Evolutionary conservation across 306 rosid species (phyloP).

Genomic region (Leucaena leucocephala): DNA sequence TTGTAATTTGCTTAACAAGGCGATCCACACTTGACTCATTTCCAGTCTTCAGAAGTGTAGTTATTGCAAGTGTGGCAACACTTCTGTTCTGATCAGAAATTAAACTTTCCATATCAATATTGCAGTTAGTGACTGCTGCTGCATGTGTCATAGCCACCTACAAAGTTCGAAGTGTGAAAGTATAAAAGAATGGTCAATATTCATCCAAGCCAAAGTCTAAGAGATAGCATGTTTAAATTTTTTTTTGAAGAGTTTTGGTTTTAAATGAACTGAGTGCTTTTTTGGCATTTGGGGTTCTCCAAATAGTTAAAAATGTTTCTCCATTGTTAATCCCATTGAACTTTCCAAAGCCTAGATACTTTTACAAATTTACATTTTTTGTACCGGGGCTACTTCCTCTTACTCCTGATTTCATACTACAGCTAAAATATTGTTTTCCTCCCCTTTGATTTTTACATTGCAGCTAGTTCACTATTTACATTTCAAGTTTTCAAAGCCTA

Average conservation of each 20-base stretch:
- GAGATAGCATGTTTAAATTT: background rate
- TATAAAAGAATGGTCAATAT: slow-evolving; percentile 12
- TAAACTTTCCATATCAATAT: slow-evolving; percentile 98
- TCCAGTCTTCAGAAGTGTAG: slow-evolving; percentile 98
- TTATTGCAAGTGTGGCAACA: slow-evolving; percentile 97
- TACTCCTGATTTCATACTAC: background rate
- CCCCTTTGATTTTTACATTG: background rate
- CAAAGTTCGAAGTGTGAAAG: slow-evolving; percentile 35
- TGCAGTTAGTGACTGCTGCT: slow-evolving; percentile 97
- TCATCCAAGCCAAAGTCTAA: slow-evolving; percentile 22
- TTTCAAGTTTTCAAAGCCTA: background rate
- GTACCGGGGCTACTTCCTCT: background rate
- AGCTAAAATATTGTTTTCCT: background rate
- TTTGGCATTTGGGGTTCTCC: background rate
- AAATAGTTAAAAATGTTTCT: slow-evolving; percentile 12
- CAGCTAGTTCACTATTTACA: background rate
- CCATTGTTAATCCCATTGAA: background rate
- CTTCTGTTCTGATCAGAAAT: slow-evolving; percentile 96
- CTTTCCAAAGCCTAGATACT: background rate
- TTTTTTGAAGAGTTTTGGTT: slow-evolving; percentile 5
- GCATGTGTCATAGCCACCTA: slow-evolving; percentile 99
- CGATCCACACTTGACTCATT: slow-evolving; percentile 98
- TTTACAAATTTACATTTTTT: background rate
- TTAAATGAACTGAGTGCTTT: background rate
- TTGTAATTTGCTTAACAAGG: slow-evolving; percentile 96